A percentile compares a stretch with the other conserved stretches of the same genome.
Conservation (phyloP, 1,139 yeast species). For the Geotrichum aggregatum region DNA sequence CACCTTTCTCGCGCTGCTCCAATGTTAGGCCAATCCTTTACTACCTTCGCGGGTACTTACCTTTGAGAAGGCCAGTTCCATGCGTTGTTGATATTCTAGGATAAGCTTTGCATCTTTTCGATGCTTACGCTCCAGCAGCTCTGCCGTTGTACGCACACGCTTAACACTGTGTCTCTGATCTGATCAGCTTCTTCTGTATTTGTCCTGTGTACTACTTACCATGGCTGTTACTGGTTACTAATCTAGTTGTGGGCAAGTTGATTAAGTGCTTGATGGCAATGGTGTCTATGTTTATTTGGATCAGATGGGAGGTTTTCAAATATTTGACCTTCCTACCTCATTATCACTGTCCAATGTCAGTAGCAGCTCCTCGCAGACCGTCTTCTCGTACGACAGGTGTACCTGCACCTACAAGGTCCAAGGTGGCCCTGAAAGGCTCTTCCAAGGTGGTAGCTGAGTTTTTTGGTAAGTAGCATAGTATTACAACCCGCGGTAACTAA, state of each 20-base stretch:
- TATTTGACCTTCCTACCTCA: not conserved
- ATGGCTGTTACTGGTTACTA: too few relatives aligned
- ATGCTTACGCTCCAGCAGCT: conserved; percentile 44
- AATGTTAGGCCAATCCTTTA: conserved; percentile 12
- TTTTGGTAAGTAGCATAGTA: conserved; percentile 45
- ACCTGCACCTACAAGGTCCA: conserved; percentile 44
- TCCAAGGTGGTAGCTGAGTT: conserved; percentile 76
- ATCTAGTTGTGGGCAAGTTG: too few relatives aligned
- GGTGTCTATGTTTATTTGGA: too few relatives aligned
- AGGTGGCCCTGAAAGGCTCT: conserved; percentile 69
- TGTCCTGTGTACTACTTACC: not conserved
- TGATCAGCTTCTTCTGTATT: not conserved
- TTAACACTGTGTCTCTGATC: conserved; percentile 57
- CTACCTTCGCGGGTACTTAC: conserved; percentile 5
- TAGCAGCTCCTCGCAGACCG: conserved; percentile 1
- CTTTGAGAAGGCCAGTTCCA: conserved; percentile 42
- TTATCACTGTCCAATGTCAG: not conserved
- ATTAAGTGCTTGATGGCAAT: too few relatives aligned
- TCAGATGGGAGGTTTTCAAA: not conserved
- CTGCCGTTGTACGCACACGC: conserved; percentile 54
- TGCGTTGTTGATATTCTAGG: conserved; percentile 48
- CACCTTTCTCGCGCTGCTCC: conserved; percentile 19
- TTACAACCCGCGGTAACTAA: not conserved
- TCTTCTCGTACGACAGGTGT: conserved; percentile 1
- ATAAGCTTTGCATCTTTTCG: conserved; percentile 56